These are phyloP conservation scores for Pyrus bretschneideri DNA, from an alignment of 306 rosid species.

Conservation along the genomic window DNA sequence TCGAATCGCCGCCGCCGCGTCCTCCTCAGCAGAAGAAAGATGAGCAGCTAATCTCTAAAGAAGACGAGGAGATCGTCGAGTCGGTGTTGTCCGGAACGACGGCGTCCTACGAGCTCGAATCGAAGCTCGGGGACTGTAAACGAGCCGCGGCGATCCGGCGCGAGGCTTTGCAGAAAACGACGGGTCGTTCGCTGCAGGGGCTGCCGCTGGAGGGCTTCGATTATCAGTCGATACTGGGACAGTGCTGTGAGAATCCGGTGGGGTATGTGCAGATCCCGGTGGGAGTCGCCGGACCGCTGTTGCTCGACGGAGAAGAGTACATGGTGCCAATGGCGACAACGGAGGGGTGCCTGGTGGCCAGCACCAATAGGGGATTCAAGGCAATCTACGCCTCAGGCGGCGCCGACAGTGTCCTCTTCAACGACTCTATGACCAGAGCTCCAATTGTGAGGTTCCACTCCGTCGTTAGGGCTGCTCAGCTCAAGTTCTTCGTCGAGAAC, in stretches of 20 bases:
- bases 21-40: background rate
- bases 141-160: conserved; percentile 16
- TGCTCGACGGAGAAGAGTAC: conserved; percentile 18
- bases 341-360: conserved; percentile 25
- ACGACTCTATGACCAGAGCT: conserved; percentile 26
- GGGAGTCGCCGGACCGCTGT: conserved; percentile 24
- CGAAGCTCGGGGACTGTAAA: conserved; percentile 17
- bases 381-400: conserved; percentile 21
- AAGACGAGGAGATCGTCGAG: conserved; percentile 14
- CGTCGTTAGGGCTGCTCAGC: conserved; percentile 9
- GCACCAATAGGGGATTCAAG: conserved; percentile 23
- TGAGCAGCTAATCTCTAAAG: background rate
- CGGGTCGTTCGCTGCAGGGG: conserved; percentile 21
- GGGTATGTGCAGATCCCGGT: conserved; percentile 29
- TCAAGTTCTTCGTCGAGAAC: conserved; percentile 20
- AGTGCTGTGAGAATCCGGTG: conserved; percentile 30
- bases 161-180: conserved; percentile 17
- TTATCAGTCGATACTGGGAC: conserved; percentile 21
- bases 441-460: conserved; percentile 17
- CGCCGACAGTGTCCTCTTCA: conserved; percentile 10
- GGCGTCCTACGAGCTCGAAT: conserved; percentile 15
- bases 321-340: conserved; percentile 26
- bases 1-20: background rate
- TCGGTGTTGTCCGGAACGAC: conserved; percentile 10
- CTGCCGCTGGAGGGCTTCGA: conserved; percentile 22